Conservation (phyloP, 805 yeast species). For the Kluyveromyces starmeri region DNA sequence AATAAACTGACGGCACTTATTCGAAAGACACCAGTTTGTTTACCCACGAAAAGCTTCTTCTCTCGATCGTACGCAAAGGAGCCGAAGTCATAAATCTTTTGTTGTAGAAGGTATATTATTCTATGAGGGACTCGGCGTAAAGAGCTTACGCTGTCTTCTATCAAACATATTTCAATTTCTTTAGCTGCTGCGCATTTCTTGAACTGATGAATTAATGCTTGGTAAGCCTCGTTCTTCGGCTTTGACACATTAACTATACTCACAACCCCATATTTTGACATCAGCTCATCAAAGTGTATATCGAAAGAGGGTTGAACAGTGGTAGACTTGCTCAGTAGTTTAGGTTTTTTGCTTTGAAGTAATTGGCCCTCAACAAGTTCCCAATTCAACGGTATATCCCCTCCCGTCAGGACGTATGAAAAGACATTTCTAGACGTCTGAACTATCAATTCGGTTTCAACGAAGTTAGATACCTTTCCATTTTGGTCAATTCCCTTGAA, state of each 20-base stretch:
- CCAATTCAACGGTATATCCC: constrained; percentile 92
- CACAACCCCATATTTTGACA: constrained; percentile 73
- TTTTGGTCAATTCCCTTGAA: constrained; percentile 86
- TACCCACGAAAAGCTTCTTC: constrained; percentile 51
- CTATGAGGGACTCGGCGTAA: constrained; percentile 32
- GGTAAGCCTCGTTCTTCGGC: constrained; percentile 60
- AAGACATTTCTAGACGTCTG: constrained; percentile 42
- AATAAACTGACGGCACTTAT: constrained; percentile 85
- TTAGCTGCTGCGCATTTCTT: constrained; percentile 38
- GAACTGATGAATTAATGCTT: constrained; percentile 54
- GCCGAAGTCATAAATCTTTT: constrained; percentile 70
- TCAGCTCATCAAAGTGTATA: constrained; percentile 64
- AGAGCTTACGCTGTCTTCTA: constrained; percentile 31
- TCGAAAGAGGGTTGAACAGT: constrained; percentile 84
- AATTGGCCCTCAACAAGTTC: constrained; percentile 68
- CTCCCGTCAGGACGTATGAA: constrained; percentile 78
- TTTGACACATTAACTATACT: constrained; percentile 69
- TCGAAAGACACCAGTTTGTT: constrained; percentile 86
- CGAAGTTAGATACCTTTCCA: constrained; percentile 86
- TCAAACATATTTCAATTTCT: constrained; percentile 29
- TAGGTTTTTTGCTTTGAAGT: constrained; percentile 70
- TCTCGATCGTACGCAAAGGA: constrained; percentile 67
- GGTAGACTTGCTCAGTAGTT: constrained; percentile 67
- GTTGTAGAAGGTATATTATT: constrained; percentile 45
- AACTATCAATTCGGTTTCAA: constrained; percentile 79